phyloP scores from a whole-genome alignment of 345 rosid species.

The Excoecaria cochinchinensis region DNA sequence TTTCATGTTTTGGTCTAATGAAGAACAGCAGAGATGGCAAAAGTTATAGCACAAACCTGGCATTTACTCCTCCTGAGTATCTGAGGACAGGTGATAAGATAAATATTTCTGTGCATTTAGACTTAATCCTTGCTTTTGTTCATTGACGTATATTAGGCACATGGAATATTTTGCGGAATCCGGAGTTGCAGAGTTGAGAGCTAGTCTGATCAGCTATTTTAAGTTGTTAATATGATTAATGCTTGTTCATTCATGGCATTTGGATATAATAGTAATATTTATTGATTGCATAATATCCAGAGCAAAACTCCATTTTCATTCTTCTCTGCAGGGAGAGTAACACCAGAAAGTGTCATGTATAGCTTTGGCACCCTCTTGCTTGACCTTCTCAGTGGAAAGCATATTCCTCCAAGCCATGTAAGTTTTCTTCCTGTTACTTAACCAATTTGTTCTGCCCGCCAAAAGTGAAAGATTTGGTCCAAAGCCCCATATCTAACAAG shows the following conservation, averaged over 20 bases:
- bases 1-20: conserved; percentile 95
- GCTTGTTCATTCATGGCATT: neutral
- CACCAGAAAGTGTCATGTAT: conserved; percentile 83
- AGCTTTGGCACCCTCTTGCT: conserved; percentile 90
- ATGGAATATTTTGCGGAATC: neutral
- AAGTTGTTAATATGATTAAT: conserved; percentile 7
- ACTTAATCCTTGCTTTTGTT: neutral
- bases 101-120: neutral
- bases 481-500: neutral
- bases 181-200: neutral
- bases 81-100: conserved; percentile 60
- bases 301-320: conserved; percentile 3
- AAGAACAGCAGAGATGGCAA: conserved; percentile 94
- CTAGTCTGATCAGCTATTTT: neutral
- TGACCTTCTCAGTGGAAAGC: conserved; percentile 94
- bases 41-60: conserved; percentile 85
- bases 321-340: conserved; percentile 65
- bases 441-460: neutral
- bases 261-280: neutral
- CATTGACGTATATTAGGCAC: neutral
- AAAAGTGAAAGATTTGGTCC: neutral
- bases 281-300: neutral
- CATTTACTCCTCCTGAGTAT: conserved; percentile 93
- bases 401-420: conserved; percentile 96
- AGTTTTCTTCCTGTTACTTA: conserved; percentile 27